Conservation (phyloP, 805 yeast genomes). For the Wickerhamiella domercqiae region DNA sequence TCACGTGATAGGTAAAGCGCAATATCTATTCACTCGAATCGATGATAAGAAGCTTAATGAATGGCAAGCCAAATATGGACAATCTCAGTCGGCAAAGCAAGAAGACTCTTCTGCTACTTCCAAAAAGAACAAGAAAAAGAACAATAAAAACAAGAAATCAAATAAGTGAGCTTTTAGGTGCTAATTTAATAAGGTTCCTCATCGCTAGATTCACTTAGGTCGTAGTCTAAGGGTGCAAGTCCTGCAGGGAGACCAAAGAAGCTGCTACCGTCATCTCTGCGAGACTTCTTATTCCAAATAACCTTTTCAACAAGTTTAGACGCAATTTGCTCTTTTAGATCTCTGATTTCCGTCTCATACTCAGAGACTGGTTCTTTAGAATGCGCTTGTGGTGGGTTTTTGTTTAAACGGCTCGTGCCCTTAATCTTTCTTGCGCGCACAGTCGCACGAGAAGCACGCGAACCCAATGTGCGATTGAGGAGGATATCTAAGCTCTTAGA, state of each 20-base stretch:
- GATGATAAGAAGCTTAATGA: constrained; percentile 76
- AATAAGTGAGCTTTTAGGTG: not conserved
- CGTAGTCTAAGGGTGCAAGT: constrained; percentile 19
- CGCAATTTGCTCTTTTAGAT: constrained; percentile 11
- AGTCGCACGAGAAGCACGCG: too few species aligned
- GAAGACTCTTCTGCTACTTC: too few species aligned
- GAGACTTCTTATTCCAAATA: constrained; percentile 12
- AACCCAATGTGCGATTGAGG: constrained; percentile 11
- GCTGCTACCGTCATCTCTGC: constrained; percentile 6
- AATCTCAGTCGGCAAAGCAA: too few species aligned
- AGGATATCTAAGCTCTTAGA: constrained; percentile 12
- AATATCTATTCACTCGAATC: constrained; percentile 81
- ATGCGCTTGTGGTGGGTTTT: constrained; percentile 1
- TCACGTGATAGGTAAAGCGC: constrained; percentile 80
- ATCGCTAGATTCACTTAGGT: constrained; percentile 17
- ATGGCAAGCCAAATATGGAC: constrained; percentile 81
- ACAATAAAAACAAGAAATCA: constrained; percentile 3
- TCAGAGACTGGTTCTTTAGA: not conserved
- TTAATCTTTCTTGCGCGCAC: too few species aligned
- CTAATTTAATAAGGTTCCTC: constrained; percentile 16
- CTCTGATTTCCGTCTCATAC: constrained; percentile 10
- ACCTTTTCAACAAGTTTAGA: constrained; percentile 7
- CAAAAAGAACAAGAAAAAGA: constrained; percentile 5
- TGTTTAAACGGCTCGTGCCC: not conserved
- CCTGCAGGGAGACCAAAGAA: constrained; percentile 19